Base-by-base conservation (phyloP, 306 rosid species). In the Quercus parvula region DNA sequence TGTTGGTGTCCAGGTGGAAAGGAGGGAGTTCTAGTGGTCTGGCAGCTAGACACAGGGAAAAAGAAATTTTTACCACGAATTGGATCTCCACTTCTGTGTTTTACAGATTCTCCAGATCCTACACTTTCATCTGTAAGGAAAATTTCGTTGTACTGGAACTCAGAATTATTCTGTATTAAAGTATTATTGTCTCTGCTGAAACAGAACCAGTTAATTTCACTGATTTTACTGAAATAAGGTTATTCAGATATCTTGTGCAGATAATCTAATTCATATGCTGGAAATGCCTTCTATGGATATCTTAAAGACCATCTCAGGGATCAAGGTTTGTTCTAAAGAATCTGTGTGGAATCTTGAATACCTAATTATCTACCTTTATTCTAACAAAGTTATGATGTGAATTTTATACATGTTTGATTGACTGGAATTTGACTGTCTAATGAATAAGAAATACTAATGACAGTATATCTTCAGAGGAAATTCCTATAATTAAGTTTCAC, bases 11-110 rank as follows among this genome's bases (percentile, higher is more conserved):
- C 80, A 93, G 98, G 99, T 74, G 98, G 99, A 75, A 88, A 80
- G 86, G 99, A 95, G 87, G 99, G 99, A 33, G 99, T 93, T 84
- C 92, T 95, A 33, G 93, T 93, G 76, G 91, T 90, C 82, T 95
- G 99, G 99, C 98, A 91, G 87, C 75, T 95, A 75, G 98, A 91
- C 81, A 89, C 98, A 0, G 95, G 94, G 81, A 95, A 91, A 78
- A 91, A 89, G 84, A 89, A 91, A 66, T 89, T 74, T 73, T 84
- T 95, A 82, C 97, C 98, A 33, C 84, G 94, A 84, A 91, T 95
- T 85, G 98, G 97, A 67, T 93, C 99, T 77, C 98, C 99, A 6
- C 93, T 95, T 79, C 78, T 85, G 80, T 90, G 88, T 88, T 91
- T 90, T 66, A 81, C 86, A 17, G 88, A 86, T 81, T 95, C 97